Base-by-base conservation (phyloP, 164 flowering plant species). In the Magnolia kwangsiensis region DNA sequence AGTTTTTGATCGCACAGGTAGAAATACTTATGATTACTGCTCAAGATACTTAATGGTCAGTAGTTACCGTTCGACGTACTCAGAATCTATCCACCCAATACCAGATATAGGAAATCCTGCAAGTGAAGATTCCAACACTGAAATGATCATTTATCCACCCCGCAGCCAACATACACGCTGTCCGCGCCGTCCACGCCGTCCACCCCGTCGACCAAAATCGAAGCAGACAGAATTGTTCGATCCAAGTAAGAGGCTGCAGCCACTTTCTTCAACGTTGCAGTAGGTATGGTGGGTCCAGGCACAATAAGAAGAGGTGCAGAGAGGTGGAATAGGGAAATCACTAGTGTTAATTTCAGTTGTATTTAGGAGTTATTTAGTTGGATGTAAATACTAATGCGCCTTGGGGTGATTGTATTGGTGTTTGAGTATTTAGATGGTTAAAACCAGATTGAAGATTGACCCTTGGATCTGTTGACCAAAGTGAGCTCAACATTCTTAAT, bases 221-320 rank as follows among this genome's bases (percentile, higher is more conserved):
- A 81, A 81, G 75, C 61, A 70, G 84, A 78, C 72, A 55, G 14
- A 64, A 77, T 58, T 3, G 58, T 20, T 50, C 49, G 80, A 75
- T 29, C 84, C 75, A 73, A 67, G 49, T 9, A 18, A 24, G 50
- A 82, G 90, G 61, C 16, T 51, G 59, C 13, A 16, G 70, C 76
- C 79, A 21, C 83, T 90, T 50, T 89, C 78, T 76, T 23, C 83
- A 89, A 37, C 76, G 78, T 19, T 90, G 94, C 76, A 85, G 89
- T 50, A 87, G 80, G 77, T 89, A 92, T 83, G 84, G 81, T 70
- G 83, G 78, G 71, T 79, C 74, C 1, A 92, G 94, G 66, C 94
- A 90, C 72, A 89, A 90, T 67, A 90, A 86, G 72, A 82, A 82
- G 45, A 81, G 90, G 16, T 90, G 94, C 85, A 89, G 87, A 80